These are phyloP conservation scores for Phenoliferia sp. DNA, from an alignment of 1,284 basidiomycete species.

Conservation along the genomic window DNA sequence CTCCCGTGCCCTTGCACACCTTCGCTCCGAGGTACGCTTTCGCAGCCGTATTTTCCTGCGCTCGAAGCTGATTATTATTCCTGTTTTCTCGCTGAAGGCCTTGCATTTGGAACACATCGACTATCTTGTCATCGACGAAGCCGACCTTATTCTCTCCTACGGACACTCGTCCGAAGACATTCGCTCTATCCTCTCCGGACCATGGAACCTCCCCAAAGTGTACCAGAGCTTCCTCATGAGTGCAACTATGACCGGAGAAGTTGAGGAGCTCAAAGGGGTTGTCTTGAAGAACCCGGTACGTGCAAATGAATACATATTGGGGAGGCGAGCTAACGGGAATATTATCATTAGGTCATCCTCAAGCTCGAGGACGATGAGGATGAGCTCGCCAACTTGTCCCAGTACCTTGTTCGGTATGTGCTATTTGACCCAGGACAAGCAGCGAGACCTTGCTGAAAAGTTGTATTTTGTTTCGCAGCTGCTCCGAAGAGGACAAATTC, in stretches of 20 bases:
- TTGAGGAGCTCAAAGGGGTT: constrained; percentile 83
- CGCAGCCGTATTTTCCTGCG: background rate
- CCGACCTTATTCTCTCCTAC: constrained; percentile 94
- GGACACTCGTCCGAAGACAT: constrained; percentile 87
- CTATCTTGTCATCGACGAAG: constrained; percentile 93
- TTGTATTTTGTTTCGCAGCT: constrained; percentile 47
- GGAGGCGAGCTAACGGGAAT: background rate
- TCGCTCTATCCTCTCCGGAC: constrained; percentile 70
- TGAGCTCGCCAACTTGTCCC: constrained; percentile 70
- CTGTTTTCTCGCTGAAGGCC: constrained; percentile 44
- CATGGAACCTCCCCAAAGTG: constrained; percentile 69
- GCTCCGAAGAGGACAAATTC: constrained; percentile 92
- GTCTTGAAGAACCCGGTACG: constrained; percentile 79
- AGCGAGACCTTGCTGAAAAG: constrained; percentile 13
- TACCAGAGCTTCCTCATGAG: constrained; percentile 96
- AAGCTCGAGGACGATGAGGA: constrained; percentile 80
- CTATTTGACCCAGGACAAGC: background rate
- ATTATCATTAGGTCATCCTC: constrained; percentile 61
- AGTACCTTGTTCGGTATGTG: constrained; percentile 71
- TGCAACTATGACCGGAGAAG: constrained; percentile 95
- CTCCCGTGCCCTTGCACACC: constrained; percentile 68
- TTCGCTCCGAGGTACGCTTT: constrained; percentile 67
- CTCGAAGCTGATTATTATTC: background rate
- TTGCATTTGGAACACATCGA: constrained; percentile 63
- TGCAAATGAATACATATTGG: constrained; percentile 11